These are phyloP conservation scores for Plectosphaerella cucumerina DNA, from an alignment of 2,329 filamentous ascomycete species.

Conservation along the genomic window DNA sequence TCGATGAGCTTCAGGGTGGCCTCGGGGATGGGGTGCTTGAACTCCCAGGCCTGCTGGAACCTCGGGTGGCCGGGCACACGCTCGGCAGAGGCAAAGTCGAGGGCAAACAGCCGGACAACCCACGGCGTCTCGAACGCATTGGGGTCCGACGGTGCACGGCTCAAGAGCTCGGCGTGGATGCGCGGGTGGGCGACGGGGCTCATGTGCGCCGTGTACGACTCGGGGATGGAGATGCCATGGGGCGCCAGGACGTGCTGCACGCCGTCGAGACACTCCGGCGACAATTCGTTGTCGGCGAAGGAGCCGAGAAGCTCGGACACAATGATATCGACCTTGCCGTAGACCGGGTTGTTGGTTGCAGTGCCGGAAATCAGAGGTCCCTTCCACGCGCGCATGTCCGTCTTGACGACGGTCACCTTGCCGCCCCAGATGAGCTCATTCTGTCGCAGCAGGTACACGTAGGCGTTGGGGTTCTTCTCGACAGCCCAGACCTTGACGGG, in stretches of 20 bases:
- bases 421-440: constrained; percentile 79
- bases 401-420: constrained; percentile 83
- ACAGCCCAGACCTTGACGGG: constrained; percentile 85
- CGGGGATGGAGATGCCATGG: constrained; percentile 89
- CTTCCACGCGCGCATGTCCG: constrained; percentile 95
- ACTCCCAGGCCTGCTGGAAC: constrained; percentile 79
- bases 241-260: constrained; percentile 83
- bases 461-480: constrained; percentile 98
- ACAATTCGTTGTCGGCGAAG: constrained; percentile 95
- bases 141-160: constrained; percentile 56
- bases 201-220: constrained; percentile 88
- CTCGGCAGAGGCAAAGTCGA: constrained; percentile 75
- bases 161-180: constrained; percentile 74
- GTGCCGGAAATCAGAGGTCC: constrained; percentile 59
- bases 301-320: constrained; percentile 92
- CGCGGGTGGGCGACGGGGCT: constrained; percentile 89
- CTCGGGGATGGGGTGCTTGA: constrained; percentile 67
- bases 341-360: constrained; percentile 37
- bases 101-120: constrained; percentile 86
- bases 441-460: constrained; percentile 83
- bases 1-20: constrained; percentile 51
- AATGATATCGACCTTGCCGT: constrained; percentile 80
- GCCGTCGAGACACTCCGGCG: constrained; percentile 92
- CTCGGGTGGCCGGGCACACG: constrained; percentile 50
- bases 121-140: constrained; percentile 87